Evolutionary conservation across 1,284 basidiomycete species (phyloP).

Genomic region (Agroathelia rolfsii): DNA sequence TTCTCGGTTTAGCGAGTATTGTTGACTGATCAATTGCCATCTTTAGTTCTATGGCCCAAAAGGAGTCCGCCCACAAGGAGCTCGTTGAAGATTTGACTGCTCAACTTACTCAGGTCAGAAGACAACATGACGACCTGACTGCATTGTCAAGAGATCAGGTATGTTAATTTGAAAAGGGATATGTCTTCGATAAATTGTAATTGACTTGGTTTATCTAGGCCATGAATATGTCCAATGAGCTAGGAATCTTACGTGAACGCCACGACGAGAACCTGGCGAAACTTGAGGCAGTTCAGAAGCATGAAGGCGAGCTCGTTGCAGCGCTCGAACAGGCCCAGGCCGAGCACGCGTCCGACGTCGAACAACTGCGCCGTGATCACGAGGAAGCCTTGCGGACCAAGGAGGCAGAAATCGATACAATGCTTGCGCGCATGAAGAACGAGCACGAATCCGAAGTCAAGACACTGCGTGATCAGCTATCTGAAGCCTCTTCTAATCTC

Average conservation of each 20-base stretch:
- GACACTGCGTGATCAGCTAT: slow-evolving; percentile 34
- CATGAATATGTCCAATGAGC: slow-evolving; percentile 77
- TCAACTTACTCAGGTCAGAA: slow-evolving; percentile 58
- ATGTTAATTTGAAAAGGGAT: too few relatives aligned
- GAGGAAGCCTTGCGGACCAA: slow-evolving; percentile 43
- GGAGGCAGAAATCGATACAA: slow-evolving; percentile 38
- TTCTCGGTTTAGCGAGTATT: too few relatives aligned
- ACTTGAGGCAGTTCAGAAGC: slow-evolving; percentile 45
- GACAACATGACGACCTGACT: slow-evolving; percentile 73
- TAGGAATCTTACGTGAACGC: slow-evolving; percentile 61
- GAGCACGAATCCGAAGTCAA: slow-evolving; percentile 26
- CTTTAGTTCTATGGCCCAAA: slow-evolving; percentile 84
- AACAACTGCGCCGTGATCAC: slow-evolving; percentile 43
- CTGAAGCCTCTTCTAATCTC: slow-evolving; percentile 30
- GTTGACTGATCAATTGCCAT: slow-evolving; percentile 8
- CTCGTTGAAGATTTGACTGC: slow-evolving; percentile 58
- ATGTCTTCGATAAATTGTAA: slow-evolving; percentile 1
- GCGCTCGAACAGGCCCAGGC: slow-evolving; percentile 38
- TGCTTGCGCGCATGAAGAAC: slow-evolving; percentile 32
- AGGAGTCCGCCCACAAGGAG: slow-evolving; percentile 80
- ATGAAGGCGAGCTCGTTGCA: slow-evolving; percentile 44
- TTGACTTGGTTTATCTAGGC: slow-evolving; percentile 35
- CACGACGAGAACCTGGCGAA: slow-evolving; percentile 41
- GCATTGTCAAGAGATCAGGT: slow-evolving; percentile 77
- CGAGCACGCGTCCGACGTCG: slow-evolving; percentile 37